Conservation (phyloP, 345 rosid genomes). For the Hypericum androsaemum region DNA sequence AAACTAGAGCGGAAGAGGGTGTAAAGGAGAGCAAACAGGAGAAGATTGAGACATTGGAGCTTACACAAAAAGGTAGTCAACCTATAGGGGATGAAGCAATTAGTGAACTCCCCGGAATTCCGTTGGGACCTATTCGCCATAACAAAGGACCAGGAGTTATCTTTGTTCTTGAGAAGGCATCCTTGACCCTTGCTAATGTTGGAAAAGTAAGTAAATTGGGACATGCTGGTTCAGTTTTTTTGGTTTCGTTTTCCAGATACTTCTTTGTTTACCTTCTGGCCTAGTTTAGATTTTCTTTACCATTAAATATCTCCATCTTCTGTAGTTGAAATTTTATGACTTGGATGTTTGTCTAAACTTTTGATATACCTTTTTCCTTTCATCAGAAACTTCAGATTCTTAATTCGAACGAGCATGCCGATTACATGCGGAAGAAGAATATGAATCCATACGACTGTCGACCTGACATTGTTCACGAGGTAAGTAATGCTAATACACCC, state of each 20-base stretch:
- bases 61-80: no score
- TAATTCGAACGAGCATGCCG: constrained; percentile 79
- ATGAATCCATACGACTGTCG: constrained; percentile 75
- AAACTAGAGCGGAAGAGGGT: no score
- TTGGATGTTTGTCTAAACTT: no score
- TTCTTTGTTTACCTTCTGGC: neutral
- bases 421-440: constrained; percentile 60
- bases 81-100: neutral
- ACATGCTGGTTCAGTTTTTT: no score
- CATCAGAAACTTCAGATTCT: constrained; percentile 70
- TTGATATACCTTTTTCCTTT: constrained; percentile 1
- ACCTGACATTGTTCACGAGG: constrained; percentile 86
- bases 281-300: constrained; percentile 1
- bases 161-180: constrained; percentile 78
- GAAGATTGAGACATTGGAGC: no score
- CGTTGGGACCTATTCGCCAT: constrained; percentile 2
- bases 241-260: neutral
- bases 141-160: constrained; percentile 34
- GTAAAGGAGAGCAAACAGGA: no score
- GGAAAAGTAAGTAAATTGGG: constrained; percentile 48
- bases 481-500: constrained; percentile 6
- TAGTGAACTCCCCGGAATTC: constrained; percentile 8
- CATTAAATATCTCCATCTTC: neutral
- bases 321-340: no score
- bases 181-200: constrained; percentile 89